Percentiles rank a stretch among this genome's conserved stretches.
Conservation (phyloP, 2,329 filamentous ascomycete species). For the Fusarium piperis region DNA sequence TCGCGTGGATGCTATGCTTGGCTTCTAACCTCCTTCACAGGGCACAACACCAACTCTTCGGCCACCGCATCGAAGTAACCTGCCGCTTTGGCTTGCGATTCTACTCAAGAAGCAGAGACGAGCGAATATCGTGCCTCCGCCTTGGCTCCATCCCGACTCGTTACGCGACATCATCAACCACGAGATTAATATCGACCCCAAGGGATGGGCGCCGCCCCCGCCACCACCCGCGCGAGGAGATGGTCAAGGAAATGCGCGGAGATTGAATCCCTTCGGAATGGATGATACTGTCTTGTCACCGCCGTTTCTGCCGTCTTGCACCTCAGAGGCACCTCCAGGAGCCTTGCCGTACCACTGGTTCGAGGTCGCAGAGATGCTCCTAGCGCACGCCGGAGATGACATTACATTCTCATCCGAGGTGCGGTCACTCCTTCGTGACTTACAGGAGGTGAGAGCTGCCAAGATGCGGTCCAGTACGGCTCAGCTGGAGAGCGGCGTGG, state of each 20-base stretch:
- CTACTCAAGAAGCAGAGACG: conserved; percentile 94
- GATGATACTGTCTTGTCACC: conserved; percentile 62
- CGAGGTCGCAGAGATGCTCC: conserved; percentile 86
- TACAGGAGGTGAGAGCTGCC: conserved; percentile 87
- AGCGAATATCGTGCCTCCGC: conserved; percentile 89
- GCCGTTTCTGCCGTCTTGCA: conserved; percentile 83
- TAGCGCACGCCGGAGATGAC: conserved; percentile 87
- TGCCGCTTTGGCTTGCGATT: conserved; percentile 94
- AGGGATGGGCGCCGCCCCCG: conserved; percentile 81
- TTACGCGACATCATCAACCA: conserved; percentile 81
- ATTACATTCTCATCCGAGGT: conserved; percentile 78
- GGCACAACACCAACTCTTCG: conserved; percentile 79
- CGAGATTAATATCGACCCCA: conserved; percentile 77
- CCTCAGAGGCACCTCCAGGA: conserved; percentile 71
- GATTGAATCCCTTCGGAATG: conserved; percentile 42
- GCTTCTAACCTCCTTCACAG: conserved; percentile 57
- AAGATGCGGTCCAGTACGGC: conserved; percentile 84
- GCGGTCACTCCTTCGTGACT: conserved; percentile 77
- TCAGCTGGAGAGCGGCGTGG: conserved; percentile 74
- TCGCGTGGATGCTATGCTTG: conserved; percentile 17
- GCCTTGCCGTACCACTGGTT: conserved; percentile 95
- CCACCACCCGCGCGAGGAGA: conserved; percentile 67
- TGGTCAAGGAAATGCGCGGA: conserved; percentile 54
- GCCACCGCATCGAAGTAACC: conserved; percentile 80
- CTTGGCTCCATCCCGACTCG: conserved; percentile 84